Percentiles rank a stretch among this genome's conserved stretches.
phyloP scores from a whole-genome alignment of 2,329 filamentous ascomycete genomes.

The Chalaropsis ovoidea region DNA sequence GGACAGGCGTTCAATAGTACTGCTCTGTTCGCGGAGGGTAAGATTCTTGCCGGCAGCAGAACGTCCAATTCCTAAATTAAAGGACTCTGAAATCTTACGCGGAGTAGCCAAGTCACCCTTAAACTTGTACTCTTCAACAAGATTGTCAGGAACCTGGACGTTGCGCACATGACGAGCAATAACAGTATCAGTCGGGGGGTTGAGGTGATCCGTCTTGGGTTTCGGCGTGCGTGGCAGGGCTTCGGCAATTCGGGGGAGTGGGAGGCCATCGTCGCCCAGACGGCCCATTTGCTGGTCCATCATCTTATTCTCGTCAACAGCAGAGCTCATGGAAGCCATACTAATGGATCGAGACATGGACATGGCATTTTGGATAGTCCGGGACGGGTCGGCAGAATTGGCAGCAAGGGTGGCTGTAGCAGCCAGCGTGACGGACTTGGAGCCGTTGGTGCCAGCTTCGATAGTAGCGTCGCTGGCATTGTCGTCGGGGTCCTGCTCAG shows the following conservation, averaged over 20 bases:
- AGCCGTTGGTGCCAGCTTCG: conserved; percentile 37
- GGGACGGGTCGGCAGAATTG: conserved; percentile 70
- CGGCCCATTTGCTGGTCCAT: conserved; percentile 40
- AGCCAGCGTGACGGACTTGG: conserved; percentile 21
- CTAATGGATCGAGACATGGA: conserved; percentile 57
- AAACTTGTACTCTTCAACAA: conserved; percentile 75
- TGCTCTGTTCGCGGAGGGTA: conserved; percentile 94
- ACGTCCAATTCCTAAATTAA: conserved; percentile 39
- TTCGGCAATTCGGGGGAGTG: conserved; percentile 28
- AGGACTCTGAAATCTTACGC: conserved; percentile 41
- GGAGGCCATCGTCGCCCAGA: conserved; percentile 40
- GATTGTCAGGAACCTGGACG: conserved; percentile 79
- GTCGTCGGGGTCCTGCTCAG: conserved; percentile 43
- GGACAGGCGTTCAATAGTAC: conserved; percentile 86
- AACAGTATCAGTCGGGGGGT: conserved; percentile 71
- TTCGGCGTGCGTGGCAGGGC: conserved; percentile 60
- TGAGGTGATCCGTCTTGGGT: conserved; percentile 43
- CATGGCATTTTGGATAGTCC: conserved; percentile 30
- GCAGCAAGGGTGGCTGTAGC: conserved; percentile 45
- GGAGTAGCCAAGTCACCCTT: conserved; percentile 57
- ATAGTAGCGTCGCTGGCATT: conserved; percentile 64
- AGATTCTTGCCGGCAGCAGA: conserved; percentile 54
- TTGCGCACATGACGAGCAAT: conserved; percentile 81
- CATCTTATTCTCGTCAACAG: conserved; percentile 43
- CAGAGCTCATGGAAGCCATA: conserved; percentile 80